Conservation (phyloP, 2,329 filamentous ascomycete genomes). For the Trichophyton equinum region DNA sequence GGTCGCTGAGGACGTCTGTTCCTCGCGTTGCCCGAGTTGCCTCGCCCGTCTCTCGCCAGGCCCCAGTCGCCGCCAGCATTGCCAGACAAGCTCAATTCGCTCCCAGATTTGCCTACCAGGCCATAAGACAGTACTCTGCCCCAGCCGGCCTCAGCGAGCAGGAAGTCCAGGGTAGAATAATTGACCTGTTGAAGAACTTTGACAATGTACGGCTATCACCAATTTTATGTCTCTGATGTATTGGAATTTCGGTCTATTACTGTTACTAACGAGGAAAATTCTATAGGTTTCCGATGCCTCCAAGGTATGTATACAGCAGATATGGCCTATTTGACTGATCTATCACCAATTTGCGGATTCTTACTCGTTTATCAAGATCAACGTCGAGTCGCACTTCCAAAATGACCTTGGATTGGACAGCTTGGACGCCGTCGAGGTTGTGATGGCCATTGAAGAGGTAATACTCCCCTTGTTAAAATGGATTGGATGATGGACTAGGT, state of each 20-base stretch:
- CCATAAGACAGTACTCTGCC: constrained; percentile 76
- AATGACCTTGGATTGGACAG: constrained; percentile 96
- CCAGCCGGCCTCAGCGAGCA: constrained; percentile 63
- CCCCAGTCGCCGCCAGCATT: constrained; percentile 46
- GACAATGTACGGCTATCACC: constrained; percentile 61
- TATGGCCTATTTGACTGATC: background rate
- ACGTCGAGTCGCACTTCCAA: constrained; percentile 72
- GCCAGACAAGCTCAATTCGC: constrained; percentile 48
- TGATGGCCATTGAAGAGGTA: constrained; percentile 99
- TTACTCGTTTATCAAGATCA: constrained; percentile 51
- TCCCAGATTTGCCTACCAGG: constrained; percentile 53
- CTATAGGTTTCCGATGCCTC: constrained; percentile 38
- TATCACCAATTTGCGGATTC: background rate
- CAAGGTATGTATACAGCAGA: constrained; percentile 36
- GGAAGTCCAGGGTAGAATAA: constrained; percentile 83
- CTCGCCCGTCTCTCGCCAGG: constrained; percentile 47
- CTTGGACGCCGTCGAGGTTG: constrained; percentile 96
- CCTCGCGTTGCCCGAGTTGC: constrained; percentile 41
- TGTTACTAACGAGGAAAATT: constrained; percentile 14
- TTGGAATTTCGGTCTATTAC: background rate
- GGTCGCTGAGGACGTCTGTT: constrained; percentile 51
- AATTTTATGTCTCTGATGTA: background rate
- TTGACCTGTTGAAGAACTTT: constrained; percentile 86
- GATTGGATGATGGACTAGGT: constrained; percentile 9
- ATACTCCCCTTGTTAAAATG: constrained; percentile 3